A percentile compares a stretch with the other conserved stretches of the same genome.
Conservation (phyloP, 495 filamentous ascomycete genomes). For the Podospora australis region DNA sequence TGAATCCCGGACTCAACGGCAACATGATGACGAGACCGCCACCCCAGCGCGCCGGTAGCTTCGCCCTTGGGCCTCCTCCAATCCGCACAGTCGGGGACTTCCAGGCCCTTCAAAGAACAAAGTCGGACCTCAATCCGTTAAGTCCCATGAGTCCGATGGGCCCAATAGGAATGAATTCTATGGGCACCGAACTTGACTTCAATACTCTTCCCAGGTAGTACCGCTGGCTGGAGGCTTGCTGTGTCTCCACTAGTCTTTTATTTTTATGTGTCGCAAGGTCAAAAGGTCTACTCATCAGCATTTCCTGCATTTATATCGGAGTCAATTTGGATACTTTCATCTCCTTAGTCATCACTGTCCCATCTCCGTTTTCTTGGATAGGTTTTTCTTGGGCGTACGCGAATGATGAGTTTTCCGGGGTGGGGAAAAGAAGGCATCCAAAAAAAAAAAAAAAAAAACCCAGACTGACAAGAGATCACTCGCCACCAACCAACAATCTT, state of each 20-base stretch:
- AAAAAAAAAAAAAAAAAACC: no score
- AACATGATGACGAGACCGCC: conserved; percentile 34
- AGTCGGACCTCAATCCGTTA: conserved; percentile 32
- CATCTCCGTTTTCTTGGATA: background rate
- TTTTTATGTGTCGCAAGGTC: conserved; percentile 10
- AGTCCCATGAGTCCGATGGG: conserved; percentile 30
- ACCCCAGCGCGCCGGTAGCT: conserved; percentile 36
- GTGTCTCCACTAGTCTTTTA: background rate
- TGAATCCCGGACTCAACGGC: conserved; percentile 22
- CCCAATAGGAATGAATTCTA: conserved; percentile 26
- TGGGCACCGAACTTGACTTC: conserved; percentile 29
- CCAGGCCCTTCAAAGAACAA: conserved; percentile 38
- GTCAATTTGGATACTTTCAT: conserved; percentile 7
- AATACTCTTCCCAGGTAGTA: conserved; percentile 28
- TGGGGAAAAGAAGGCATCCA: conserved; percentile 5
- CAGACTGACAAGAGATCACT: background rate
- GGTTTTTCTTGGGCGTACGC: background rate
- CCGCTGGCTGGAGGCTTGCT: conserved; percentile 5
- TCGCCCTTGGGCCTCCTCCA: conserved; percentile 32
- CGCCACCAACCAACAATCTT: conserved; percentile 1
- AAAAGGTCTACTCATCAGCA: background rate
- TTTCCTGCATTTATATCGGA: conserved; percentile 5
- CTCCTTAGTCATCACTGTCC: conserved; percentile 1
- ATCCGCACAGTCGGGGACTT: conserved; percentile 42
- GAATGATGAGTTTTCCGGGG: conserved; percentile 1